Percentiles rank a stretch among this genome's conserved stretches.
Conservation (phyloP, 1,139 yeast genomes). For the Zygosaccharomyces pseudobailii region DNA sequence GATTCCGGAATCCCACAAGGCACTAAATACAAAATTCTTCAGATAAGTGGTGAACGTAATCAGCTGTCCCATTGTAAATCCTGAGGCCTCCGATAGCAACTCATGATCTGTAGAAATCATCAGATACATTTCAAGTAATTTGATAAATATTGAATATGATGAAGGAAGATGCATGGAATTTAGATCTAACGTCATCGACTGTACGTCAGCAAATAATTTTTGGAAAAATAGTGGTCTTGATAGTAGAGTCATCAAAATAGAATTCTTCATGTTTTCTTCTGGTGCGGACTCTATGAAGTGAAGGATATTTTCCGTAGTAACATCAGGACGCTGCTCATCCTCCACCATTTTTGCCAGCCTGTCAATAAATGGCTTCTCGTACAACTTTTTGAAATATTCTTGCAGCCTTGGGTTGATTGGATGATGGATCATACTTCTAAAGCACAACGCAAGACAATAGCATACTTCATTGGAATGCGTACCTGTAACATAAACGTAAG, state of each 20-base stretch:
- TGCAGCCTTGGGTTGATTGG: conserved; percentile 4
- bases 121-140: conserved; percentile 52
- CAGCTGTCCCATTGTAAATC: conserved; percentile 46
- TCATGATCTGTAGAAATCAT: conserved; percentile 71
- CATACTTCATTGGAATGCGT: conserved; percentile 1
- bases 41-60: conserved; percentile 45
- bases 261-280: conserved; percentile 20
- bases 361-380: conserved; percentile 11
- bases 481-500: conserved; percentile 8
- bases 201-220: conserved; percentile 14
- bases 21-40: conserved; percentile 50
- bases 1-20: conserved; percentile 42
- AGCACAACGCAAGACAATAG: conserved; percentile 10
- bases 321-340: not conserved
- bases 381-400: conserved; percentile 6
- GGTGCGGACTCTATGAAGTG: conserved; percentile 26
- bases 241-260: conserved; percentile 16
- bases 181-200: conserved; percentile 24
- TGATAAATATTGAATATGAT: conserved; percentile 36
- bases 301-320: conserved; percentile 16
- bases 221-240: conserved; percentile 18
- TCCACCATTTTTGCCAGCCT: conserved; percentile 8
- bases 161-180: conserved; percentile 32
- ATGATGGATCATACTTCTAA: conserved; percentile 3
- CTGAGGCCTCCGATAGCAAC: conserved; percentile 42